Evolutionary conservation across 2,329 filamentous ascomycete species (phyloP).

Genomic region (Stromatinia cepivora): DNA sequence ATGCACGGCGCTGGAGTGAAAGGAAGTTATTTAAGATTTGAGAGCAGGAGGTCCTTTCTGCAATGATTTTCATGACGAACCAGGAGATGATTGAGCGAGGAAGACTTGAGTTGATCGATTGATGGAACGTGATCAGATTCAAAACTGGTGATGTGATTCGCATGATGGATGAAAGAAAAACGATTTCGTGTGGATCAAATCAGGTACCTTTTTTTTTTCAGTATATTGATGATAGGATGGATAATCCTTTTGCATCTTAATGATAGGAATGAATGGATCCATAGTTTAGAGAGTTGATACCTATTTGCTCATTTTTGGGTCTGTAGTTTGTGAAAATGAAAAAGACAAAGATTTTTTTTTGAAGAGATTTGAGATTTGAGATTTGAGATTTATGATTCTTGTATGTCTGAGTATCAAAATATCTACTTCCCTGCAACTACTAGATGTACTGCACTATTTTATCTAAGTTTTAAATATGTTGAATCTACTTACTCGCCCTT

Average conservation of each 20-base stretch:
- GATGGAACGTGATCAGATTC: not conserved
- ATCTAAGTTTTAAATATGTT: not conserved
- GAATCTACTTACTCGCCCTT: not conserved
- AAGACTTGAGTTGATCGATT: not conserved
- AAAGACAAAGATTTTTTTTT: not conserved
- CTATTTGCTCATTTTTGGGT: conserved; percentile 12
- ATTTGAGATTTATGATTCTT: not conserved
- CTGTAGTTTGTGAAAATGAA: not conserved
- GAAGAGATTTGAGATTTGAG: not conserved
- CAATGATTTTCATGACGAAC: conserved; percentile 15
- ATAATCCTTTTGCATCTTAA: not conserved
- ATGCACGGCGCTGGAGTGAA: conserved; percentile 19
- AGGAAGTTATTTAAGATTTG: conserved; percentile 8
- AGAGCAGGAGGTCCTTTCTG: conserved; percentile 5
- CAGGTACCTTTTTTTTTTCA: not conserved
- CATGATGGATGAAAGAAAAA: conserved; percentile 13
- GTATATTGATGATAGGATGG: conserved; percentile 13
- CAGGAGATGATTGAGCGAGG: not conserved
- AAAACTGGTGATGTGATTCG: not conserved
- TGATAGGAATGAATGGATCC: conserved; percentile 9
- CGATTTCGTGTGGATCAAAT: not conserved
- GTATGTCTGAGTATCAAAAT: no score
- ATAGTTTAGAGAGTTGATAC: conserved; percentile 20
- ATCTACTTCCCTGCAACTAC: not conserved
- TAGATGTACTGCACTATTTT: not conserved